Evolutionary conservation across 2,329 filamentous ascomycete genomes (phyloP).

Genomic region (Boeremia lycopersici): DNA sequence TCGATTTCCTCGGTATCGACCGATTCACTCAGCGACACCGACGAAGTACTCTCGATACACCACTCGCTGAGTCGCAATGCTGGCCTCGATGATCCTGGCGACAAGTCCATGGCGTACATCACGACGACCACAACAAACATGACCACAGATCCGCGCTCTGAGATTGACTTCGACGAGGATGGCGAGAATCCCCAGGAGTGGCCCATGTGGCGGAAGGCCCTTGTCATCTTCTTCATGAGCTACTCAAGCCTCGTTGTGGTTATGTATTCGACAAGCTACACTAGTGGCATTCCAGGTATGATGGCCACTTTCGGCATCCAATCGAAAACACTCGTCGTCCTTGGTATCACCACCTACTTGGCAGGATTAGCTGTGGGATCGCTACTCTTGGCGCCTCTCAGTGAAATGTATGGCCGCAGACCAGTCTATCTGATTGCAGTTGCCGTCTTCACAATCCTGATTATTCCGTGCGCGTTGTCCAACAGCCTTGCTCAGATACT

Average conservation of each 20-base stretch:
- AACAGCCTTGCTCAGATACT: slow-evolving; percentile 71
- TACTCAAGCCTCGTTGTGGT: slow-evolving; percentile 59
- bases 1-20: slow-evolving; percentile 37
- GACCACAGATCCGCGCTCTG: slow-evolving; percentile 64
- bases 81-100: slow-evolving; percentile 33
- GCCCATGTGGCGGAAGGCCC: slow-evolving; percentile 63
- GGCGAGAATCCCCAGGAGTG: slow-evolving; percentile 72
- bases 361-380: slow-evolving; percentile 74
- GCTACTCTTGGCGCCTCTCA: slow-evolving; percentile 74
- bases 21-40: slow-evolving; percentile 25
- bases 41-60: slow-evolving; percentile 37
- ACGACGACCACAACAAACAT: slow-evolving; percentile 44
- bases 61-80: slow-evolving; percentile 44
- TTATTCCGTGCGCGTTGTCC: slow-evolving; percentile 74
- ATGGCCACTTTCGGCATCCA: slow-evolving; percentile 67
- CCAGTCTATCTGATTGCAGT: slow-evolving; percentile 72
- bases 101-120: slow-evolving; percentile 33
- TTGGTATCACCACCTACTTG: slow-evolving; percentile 81
- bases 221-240: slow-evolving; percentile 61
- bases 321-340: slow-evolving; percentile 66
- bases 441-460: slow-evolving; percentile 67
- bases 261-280: slow-evolving; percentile 78
- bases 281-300: slow-evolving; percentile 72
- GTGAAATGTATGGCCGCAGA: slow-evolving; percentile 71
- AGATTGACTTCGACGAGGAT: slow-evolving; percentile 70